Conservation (phyloP, 768 basidiomycete genomes). For the Podaxis sp. region DNA sequence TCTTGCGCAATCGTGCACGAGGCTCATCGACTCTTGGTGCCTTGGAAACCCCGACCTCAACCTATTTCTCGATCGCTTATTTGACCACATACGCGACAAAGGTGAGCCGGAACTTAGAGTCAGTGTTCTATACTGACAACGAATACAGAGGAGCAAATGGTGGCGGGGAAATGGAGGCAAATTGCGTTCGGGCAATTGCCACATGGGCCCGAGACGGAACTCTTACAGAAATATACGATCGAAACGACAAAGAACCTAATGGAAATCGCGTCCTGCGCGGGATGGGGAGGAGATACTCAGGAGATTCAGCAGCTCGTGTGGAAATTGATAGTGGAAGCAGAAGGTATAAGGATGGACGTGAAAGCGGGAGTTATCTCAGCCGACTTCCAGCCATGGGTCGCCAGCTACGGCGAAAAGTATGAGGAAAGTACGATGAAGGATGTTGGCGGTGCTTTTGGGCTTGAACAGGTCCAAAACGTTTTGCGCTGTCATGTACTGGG, state of each 20-base stretch:
- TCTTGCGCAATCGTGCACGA: slow-evolving; percentile 25
- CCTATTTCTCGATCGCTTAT: slow-evolving; percentile 30
- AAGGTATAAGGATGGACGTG: neutral
- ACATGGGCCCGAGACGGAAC: neutral
- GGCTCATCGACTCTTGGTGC: slow-evolving; percentile 38
- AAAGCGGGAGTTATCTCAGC: neutral
- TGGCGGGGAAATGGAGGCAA: slow-evolving; percentile 51
- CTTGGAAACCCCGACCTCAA: slow-evolving; percentile 35
- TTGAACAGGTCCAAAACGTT: neutral
- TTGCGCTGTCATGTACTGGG: neutral
- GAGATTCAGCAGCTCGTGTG: neutral
- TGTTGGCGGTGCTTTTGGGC: neutral
- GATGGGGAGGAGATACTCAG: neutral
- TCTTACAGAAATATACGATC: neutral
- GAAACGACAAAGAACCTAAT: neutral
- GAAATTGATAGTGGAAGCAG: slow-evolving; percentile 6
- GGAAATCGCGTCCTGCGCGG: neutral
- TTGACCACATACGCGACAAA: neutral
- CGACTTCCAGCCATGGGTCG: slow-evolving; percentile 9
- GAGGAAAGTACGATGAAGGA: neutral
- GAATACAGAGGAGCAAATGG: slow-evolving; percentile 16
- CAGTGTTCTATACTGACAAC: neutral
- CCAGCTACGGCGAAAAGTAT: neutral
- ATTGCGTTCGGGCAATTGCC: slow-evolving; percentile 31
- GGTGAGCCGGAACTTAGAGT: neutral